Base-by-base conservation (phyloP, 495 filamentous ascomycete genomes). In the Penicillium robsamsonii region DNA sequence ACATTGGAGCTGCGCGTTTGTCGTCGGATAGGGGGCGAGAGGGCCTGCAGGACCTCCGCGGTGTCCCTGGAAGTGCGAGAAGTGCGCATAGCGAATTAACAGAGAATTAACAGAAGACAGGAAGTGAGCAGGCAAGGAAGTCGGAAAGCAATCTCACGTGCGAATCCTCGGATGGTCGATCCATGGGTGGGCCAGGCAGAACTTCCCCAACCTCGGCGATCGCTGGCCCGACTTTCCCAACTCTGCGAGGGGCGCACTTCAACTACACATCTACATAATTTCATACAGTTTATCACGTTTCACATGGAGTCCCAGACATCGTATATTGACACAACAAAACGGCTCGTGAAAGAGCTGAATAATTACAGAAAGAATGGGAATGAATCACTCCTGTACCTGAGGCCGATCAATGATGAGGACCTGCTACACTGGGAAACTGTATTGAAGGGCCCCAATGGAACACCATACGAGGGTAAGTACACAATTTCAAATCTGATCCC, bases 401-500 rank as follows among this genome's bases (percentile, higher is more conserved):
- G 84, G 5, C 90, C 89, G 12, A 72, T 86, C 44, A 73, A 71
- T 57, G 88, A 92, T 54, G 82, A 85, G 33, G 81, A 93, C 64
- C 68, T 96, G 31, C 70, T 91, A 27, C 75, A 78, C 55, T 94
- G 91, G 87, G 84, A 87, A 65, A 88, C 90, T 1, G 87, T 94
- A 17, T 80, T 96, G 56, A 87, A 86, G 53, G 91, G 91, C 24
- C 76, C 83, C 33, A 66, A 64, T 60, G 87, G 72, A 30, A 82
- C 74, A 55, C 88, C 83, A 3, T 96, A 96, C 63, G 86, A 90
- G 75, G 84, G 87, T n/a, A n/a, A n/a, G n/a, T n/a, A n/a, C n/a
- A n/a, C n/a, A n/a, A n/a, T n/a, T n/a, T n/a, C n/a, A n/a, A n/a
- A n/a, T n/a, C n/a, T n/a, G n/a, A n/a, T n/a, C n/a, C n/a, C n/a